Conservation (phyloP, 2,329 filamentous ascomycete species). For the Diaporthe citriasiana region DNA sequence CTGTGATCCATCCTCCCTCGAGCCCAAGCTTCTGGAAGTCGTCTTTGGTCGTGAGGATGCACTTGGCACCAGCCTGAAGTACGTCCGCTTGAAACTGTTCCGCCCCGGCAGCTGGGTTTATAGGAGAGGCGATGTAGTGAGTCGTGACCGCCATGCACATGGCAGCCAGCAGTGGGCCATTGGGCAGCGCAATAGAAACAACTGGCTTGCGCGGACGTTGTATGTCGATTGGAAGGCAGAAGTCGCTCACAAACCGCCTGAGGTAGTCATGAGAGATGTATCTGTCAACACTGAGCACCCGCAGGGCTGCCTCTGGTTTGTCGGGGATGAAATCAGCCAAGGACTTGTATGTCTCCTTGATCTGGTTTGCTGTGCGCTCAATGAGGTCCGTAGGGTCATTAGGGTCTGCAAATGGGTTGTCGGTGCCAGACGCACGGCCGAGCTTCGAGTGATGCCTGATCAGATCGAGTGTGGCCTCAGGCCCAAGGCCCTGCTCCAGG, state of each 20-base stretch:
- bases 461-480: conserved; percentile 36
- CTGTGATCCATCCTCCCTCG: conserved; percentile 12
- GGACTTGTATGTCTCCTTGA: conserved; percentile 39
- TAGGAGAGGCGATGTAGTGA: conserved; percentile 44
- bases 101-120: conserved; percentile 41
- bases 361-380: conserved; percentile 30
- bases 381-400: conserved; percentile 1
- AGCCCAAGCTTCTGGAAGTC: conserved; percentile 34
- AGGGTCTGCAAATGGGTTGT: conserved; percentile 16
- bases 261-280: conserved; percentile 38
- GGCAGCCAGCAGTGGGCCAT: conserved; percentile 44
- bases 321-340: conserved; percentile 38
- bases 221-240: conserved; percentile 23
- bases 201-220: conserved; percentile 35
- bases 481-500: conserved; percentile 13
- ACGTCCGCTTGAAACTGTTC: conserved; percentile 45
- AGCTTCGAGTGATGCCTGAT: conserved; percentile 37
- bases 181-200: conserved; percentile 42
- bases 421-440: conserved; percentile 14
- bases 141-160: conserved; percentile 44
- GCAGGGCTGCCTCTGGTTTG: conserved; percentile 32
- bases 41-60: conserved; percentile 39
- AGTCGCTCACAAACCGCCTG: conserved; percentile 24
- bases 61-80: conserved; percentile 35
- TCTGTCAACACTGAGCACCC: conserved; percentile 8